Conservation (phyloP, 2,329 filamentous ascomycete genomes). For the Microcyclospora pomicola region DNA sequence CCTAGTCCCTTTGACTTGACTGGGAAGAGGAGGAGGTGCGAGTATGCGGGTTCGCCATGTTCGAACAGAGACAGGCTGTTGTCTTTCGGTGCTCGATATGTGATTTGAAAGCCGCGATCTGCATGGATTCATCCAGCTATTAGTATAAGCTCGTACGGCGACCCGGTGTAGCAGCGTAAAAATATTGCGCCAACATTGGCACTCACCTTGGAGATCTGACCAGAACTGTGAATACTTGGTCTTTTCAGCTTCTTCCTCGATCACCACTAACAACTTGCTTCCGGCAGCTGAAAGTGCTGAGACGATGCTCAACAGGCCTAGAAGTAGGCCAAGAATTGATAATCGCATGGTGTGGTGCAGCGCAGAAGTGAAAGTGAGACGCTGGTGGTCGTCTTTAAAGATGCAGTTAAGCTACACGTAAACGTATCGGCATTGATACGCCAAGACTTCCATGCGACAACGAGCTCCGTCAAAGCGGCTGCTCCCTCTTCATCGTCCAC, state of each 20-base stretch:
- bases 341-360: conserved; percentile 18
- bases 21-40: conserved; percentile 81
- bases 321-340: conserved; percentile 35
- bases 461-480: too few relatives aligned
- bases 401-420: too few relatives aligned
- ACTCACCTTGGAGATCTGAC: conserved; percentile 54
- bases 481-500: too few relatives aligned
- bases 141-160: neutral
- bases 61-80: conserved; percentile 64
- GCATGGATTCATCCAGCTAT: conserved; percentile 4
- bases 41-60: conserved; percentile 76
- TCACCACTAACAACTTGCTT: conserved; percentile 66
- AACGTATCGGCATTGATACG: too few relatives aligned
- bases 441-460: too few relatives aligned
- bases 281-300: conserved; percentile 69
- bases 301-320: conserved; percentile 52
- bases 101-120: conserved; percentile 74
- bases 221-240: conserved; percentile 71
- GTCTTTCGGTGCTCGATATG: conserved; percentile 72
- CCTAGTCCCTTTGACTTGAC: conserved; percentile 87
- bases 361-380: too few relatives aligned
- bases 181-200: neutral
- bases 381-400: too few relatives aligned
- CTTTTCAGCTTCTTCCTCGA: conserved; percentile 73
- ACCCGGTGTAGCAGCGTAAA: neutral